A percentile compares a stretch with the other conserved stretches of the same genome.
Evolutionary conservation across 2,329 filamentous ascomycete species (phyloP).

Genomic region (Xylogone sp.): DNA sequence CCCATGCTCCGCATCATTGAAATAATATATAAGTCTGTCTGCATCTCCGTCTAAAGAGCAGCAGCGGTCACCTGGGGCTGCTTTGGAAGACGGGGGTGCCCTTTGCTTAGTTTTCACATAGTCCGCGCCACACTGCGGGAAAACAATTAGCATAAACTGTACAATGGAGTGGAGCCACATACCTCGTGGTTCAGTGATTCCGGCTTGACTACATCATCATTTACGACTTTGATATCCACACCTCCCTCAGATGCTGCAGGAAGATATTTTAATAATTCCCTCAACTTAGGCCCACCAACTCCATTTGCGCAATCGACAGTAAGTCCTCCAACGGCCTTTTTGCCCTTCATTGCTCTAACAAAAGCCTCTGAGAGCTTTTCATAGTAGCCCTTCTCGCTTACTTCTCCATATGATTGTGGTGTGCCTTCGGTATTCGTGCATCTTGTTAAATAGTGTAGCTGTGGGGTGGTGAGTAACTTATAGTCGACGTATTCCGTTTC

Average conservation of each 20-base stretch:
- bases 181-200: slow-evolving; percentile 87
- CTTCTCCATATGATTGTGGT: slow-evolving; percentile 80
- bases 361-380: slow-evolving; percentile 86
- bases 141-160: slow-evolving; percentile 10
- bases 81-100: slow-evolving; percentile 78
- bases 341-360: slow-evolving; percentile 73
- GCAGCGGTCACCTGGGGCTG: slow-evolving; percentile 70
- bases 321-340: slow-evolving; percentile 68
- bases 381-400: slow-evolving; percentile 91
- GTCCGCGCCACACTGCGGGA: slow-evolving; percentile 89
- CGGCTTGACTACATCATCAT: slow-evolving; percentile 88
- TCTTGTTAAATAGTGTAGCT: slow-evolving; percentile 93
- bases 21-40: slow-evolving; percentile 95
- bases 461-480: slow-evolving; percentile 92
- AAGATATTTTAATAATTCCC: slow-evolving; percentile 80
- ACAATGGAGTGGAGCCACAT: slow-evolving; percentile 28
- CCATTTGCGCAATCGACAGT: slow-evolving; percentile 96
- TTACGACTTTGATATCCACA: slow-evolving; percentile 81
- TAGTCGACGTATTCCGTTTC: slow-evolving; percentile 75
- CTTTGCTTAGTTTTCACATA: slow-evolving; percentile 97
- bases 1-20: slow-evolving; percentile 72
- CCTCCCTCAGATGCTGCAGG: slow-evolving; percentile 62
- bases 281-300: slow-evolving; percentile 87
- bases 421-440: slow-evolving; percentile 92
- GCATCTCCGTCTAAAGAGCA: slow-evolving; percentile 94